Evolutionary conservation across 192 early-diverging fungal genomes (phyloP).

Genomic region (Dispira simplex): DNA sequence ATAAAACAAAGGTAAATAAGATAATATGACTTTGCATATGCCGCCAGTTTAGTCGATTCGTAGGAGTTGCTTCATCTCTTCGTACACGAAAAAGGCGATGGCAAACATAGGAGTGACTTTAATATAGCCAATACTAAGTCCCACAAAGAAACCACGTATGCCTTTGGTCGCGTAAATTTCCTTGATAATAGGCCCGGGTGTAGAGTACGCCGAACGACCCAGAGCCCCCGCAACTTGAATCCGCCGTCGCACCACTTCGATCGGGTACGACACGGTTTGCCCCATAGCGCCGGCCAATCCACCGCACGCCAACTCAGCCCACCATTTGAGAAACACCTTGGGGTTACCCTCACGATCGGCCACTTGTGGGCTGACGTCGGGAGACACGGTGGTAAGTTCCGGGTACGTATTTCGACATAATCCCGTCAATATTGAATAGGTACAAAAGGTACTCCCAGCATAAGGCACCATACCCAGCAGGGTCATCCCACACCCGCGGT

Average conservation of each 20-base stretch:
- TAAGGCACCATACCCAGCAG: constrained; percentile 92
- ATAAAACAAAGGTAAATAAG: too few relatives aligned
- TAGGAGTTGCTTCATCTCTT: constrained; percentile 44
- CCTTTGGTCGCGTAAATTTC: constrained; percentile 52
- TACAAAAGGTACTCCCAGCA: constrained; percentile 87
- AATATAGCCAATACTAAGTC: constrained; percentile 91
- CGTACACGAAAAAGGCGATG: constrained; percentile 76
- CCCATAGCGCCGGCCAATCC: constrained; percentile 70
- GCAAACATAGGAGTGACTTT: constrained; percentile 92
- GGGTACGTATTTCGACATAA: constrained; percentile 34
- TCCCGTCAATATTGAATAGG: constrained; percentile 59
- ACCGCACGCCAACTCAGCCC: constrained; percentile 67
- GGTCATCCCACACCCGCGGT: constrained; percentile 81
- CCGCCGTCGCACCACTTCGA: constrained; percentile 76
- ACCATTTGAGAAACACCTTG: constrained; percentile 38
- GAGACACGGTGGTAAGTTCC: constrained; percentile 18
- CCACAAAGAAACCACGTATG: constrained; percentile 83
- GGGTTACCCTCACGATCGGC: not conserved
- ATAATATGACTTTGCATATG: too few relatives aligned
- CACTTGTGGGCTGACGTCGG: constrained; percentile 19
- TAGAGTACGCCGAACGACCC: constrained; percentile 30
- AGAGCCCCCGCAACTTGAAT: constrained; percentile 67
- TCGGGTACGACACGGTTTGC: constrained; percentile 80
- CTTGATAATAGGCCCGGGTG: constrained; percentile 38
- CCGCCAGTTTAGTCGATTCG: too few relatives aligned